Evolutionary conservation across 164 flowering plant species (phyloP).

Genomic region (Chimonanthus salicifolius): DNA sequence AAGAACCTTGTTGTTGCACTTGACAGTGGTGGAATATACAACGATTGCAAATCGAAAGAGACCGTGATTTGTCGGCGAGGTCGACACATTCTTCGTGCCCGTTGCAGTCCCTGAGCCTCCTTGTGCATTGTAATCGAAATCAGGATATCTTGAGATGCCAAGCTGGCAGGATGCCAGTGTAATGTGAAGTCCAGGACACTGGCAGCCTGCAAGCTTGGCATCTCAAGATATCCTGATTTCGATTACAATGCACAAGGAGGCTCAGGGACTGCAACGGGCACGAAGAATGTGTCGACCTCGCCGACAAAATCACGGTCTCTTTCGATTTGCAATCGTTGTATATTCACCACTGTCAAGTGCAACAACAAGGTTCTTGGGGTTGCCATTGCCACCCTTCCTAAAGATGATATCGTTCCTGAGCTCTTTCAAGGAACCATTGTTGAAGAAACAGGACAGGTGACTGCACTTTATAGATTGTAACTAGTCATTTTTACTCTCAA

Average conservation of each 20-base stretch:
- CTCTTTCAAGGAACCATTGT: constrained; percentile 56
- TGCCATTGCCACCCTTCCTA: constrained; percentile 89
- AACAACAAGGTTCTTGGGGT: constrained; percentile 75
- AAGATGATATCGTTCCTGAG: constrained; percentile 69
- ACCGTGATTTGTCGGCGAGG: constrained; percentile 26
- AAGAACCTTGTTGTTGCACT: constrained; percentile 66
- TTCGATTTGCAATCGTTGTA: constrained; percentile 55
- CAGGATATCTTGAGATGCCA: constrained; percentile 76
- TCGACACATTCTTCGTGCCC: constrained; percentile 12
- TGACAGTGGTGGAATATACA: constrained; percentile 70
- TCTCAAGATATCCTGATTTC: constrained; percentile 77
- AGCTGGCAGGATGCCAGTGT: constrained; percentile 56
- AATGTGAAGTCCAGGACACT: constrained; percentile 55
- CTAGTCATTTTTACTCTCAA: too few species aligned
- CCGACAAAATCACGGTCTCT: constrained; percentile 30
- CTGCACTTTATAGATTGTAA: background rate
- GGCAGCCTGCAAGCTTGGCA: constrained; percentile 69
- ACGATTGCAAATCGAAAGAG: constrained; percentile 44
- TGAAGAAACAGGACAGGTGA: constrained; percentile 68
- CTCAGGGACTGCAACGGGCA: constrained; percentile 50
- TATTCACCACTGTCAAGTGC: constrained; percentile 58
- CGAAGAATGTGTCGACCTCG: background rate
- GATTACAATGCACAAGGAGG: constrained; percentile 75
- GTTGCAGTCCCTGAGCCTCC: constrained; percentile 75
- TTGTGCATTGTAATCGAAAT: constrained; percentile 65